phyloP scores from a whole-genome alignment of 2,329 filamentous ascomycete species.

The Arthrobotrys pseudoclavata region DNA sequence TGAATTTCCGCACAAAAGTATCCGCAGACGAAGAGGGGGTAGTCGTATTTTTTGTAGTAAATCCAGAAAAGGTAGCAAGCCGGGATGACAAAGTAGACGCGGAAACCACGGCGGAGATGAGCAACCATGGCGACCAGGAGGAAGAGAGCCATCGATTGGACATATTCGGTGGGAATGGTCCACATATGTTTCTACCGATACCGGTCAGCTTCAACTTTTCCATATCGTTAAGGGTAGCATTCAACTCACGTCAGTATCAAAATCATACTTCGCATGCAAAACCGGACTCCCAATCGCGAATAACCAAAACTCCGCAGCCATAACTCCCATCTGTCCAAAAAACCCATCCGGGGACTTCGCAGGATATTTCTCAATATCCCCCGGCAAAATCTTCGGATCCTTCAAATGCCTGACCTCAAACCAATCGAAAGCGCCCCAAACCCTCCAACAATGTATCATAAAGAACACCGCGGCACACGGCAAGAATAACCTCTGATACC shows the following conservation, averaged over 20 bases:
- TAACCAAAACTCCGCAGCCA: slow-evolving; percentile 34
- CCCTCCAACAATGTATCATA: slow-evolving; percentile 63
- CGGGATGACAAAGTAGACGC: slow-evolving; percentile 67
- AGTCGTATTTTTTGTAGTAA: slow-evolving; percentile 70
- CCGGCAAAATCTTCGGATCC: slow-evolving; percentile 24
- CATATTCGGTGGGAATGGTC: slow-evolving; percentile 75
- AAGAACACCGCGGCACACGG: slow-evolving; percentile 68
- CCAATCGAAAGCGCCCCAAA: slow-evolving; percentile 51
- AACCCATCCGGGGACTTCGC: slow-evolving; percentile 44
- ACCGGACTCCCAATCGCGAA: slow-evolving; percentile 35
- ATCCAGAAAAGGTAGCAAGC: slow-evolving; percentile 69
- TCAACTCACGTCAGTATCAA: slow-evolving; percentile 39
- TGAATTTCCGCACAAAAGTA: slow-evolving; percentile 71
- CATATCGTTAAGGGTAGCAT: background rate
- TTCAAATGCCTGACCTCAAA: slow-evolving; percentile 37
- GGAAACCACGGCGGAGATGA: slow-evolving; percentile 68
- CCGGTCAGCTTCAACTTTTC: background rate
- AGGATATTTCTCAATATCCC: slow-evolving; percentile 45
- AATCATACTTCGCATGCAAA: slow-evolving; percentile 30
- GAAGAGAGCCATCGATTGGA: slow-evolving; percentile 73
- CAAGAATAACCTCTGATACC: slow-evolving; percentile 69
- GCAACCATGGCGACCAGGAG: slow-evolving; percentile 70
- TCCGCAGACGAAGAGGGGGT: slow-evolving; percentile 72
- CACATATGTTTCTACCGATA: slow-evolving; percentile 74
- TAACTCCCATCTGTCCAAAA: slow-evolving; percentile 42